phyloP scores from a whole-genome alignment of 257 asterid genomes.

The Cynanchum wilfordii region DNA sequence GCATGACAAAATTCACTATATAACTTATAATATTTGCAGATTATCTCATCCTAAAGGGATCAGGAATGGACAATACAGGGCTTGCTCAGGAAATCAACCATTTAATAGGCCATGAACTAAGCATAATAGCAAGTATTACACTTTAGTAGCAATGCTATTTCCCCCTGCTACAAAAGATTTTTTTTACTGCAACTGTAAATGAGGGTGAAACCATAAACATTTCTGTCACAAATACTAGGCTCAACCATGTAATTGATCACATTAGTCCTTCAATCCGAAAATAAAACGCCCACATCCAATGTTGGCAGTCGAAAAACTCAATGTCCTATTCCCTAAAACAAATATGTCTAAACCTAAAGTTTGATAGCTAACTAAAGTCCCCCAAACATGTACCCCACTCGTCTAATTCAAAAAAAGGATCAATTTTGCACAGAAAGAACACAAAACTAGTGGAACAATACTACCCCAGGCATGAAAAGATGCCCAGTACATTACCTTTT shows the following conservation, averaged over 20 bases:
- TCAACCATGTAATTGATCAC: too few species aligned
- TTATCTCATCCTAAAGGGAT: not conserved
- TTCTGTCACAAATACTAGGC: not conserved
- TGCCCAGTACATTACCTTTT: not conserved
- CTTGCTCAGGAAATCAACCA: not conserved
- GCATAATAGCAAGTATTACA: not conserved
- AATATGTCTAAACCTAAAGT: not conserved
- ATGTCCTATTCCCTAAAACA: not conserved
- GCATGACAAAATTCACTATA: conserved; percentile 20
- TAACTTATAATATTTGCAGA: not conserved
- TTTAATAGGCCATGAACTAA: not conserved
- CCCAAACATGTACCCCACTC: not conserved
- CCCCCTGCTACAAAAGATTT: not conserved
- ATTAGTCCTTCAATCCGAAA: not conserved
- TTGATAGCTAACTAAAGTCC: not conserved
- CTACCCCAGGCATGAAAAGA: not conserved
- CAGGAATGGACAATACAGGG: not conserved
- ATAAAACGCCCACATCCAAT: not conserved
- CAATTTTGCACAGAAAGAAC: not conserved
- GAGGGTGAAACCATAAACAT: not conserved
- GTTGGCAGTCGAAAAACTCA: not conserved
- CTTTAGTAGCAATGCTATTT: not conserved
- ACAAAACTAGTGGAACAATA: not conserved
- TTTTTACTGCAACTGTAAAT: too few species aligned
- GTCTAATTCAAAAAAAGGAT: not conserved